These are phyloP conservation scores for Hypoxylon sp. DNA, from an alignment of 2,329 filamentous ascomycete genomes.

Conservation along the genomic window DNA sequence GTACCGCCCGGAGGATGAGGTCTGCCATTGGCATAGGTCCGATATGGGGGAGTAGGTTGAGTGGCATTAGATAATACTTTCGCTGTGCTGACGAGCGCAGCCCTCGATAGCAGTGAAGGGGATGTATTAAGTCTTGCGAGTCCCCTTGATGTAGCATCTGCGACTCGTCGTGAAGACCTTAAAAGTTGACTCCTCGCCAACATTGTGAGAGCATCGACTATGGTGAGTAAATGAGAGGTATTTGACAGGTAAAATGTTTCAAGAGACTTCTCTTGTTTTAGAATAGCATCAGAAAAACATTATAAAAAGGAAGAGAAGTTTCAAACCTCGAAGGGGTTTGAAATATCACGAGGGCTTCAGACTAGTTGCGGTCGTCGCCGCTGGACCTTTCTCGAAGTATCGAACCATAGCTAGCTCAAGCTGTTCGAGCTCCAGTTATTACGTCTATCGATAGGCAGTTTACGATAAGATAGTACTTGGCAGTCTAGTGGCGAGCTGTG, in stretches of 20 bases:
- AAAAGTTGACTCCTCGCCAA: conserved; percentile 59
- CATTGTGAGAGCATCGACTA: conserved; percentile 52
- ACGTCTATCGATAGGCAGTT: conserved; percentile 44
- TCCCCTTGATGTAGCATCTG: conserved; percentile 48
- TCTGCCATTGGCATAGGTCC: conserved; percentile 77
- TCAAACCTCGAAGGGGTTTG: conserved; percentile 28
- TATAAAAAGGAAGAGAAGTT: conserved; percentile 31
- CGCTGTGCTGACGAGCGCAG: conserved; percentile 44
- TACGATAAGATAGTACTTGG: conserved; percentile 27
- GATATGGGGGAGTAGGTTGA: conserved; percentile 49
- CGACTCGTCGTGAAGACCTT: conserved; percentile 55
- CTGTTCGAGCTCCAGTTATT: conserved; percentile 38
- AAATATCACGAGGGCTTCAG: conserved; percentile 40
- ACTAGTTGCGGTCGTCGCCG: conserved; percentile 29
- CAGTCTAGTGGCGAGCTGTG: conserved; percentile 13
- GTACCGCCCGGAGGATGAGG: conserved; percentile 93
- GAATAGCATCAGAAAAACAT: conserved; percentile 5
- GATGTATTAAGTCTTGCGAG: conserved; percentile 45
- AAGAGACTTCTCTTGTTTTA: conserved; percentile 34
- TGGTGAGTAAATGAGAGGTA: conserved; percentile 2
- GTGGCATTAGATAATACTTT: conserved; percentile 39
- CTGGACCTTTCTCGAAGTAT: conserved; percentile 53
- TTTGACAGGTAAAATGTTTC: conserved; percentile 12
- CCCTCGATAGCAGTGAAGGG: conserved; percentile 47
- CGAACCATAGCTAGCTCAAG: conserved; percentile 32